phyloP scores from a whole-genome alignment of 148 eudicot genomes.

The Amaranthus palmeri region DNA sequence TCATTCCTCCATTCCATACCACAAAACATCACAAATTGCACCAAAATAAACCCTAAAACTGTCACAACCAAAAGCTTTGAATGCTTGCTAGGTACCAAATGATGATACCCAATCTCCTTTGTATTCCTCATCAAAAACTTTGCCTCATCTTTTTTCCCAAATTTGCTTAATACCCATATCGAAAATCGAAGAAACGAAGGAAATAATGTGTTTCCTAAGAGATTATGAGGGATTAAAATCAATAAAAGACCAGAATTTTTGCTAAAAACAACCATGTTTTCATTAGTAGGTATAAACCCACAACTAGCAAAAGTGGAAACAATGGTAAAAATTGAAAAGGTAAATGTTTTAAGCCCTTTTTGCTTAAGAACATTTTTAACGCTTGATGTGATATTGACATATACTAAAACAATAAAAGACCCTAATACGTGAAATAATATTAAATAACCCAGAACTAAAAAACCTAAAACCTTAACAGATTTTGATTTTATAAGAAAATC shows the following conservation, averaged over 20 bases:
- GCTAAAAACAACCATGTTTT: slow-evolving; percentile 59
- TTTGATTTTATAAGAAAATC: slow-evolving; percentile 29
- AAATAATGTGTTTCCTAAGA: slow-evolving; percentile 61
- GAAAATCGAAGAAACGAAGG: slow-evolving; percentile 32
- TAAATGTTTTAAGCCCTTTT: slow-evolving; percentile 38
- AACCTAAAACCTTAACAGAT: slow-evolving; percentile 33
- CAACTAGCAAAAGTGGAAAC: slow-evolving; percentile 64
- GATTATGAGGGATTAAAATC: slow-evolving; percentile 50
- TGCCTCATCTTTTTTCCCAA: slow-evolving; percentile 34
- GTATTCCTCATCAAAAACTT: slow-evolving; percentile 33
- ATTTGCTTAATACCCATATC: slow-evolving; percentile 36
- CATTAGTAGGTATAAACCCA: slow-evolving; percentile 69
- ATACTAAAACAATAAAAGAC: slow-evolving; percentile 23
- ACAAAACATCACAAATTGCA: slow-evolving; percentile 37
- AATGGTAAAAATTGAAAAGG: slow-evolving; percentile 42
- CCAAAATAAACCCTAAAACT: slow-evolving; percentile 37
- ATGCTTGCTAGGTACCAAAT: slow-evolving; percentile 34
- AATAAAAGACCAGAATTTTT: slow-evolving; percentile 59
- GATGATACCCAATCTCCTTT: slow-evolving; percentile 32
- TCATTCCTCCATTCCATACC: slow-evolving; percentile 46
- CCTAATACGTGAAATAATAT: slow-evolving; percentile 35
- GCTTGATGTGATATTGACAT: slow-evolving; percentile 29
- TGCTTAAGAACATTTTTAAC: slow-evolving; percentile 38
- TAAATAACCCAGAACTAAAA: slow-evolving; percentile 38
- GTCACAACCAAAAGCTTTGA: slow-evolving; percentile 27